phyloP scores from a whole-genome alignment of 305 asterid species.

The Rubia balearica region DNA sequence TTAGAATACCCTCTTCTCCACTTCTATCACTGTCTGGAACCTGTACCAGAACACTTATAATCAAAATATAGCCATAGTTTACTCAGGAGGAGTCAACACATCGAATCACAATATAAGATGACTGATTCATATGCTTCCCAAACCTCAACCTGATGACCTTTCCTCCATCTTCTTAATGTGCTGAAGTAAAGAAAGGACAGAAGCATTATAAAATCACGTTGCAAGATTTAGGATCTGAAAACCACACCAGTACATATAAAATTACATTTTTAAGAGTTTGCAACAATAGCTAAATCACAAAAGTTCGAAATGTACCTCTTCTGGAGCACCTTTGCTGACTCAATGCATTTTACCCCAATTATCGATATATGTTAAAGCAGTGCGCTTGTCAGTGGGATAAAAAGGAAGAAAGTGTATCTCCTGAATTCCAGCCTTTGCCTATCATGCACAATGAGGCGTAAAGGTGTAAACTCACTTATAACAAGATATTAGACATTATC shows the following conservation, averaged over 20 bases:
- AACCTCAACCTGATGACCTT: slow-evolving; percentile 60
- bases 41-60: not conserved
- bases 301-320: slow-evolving; percentile 19
- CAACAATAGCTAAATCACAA: not conserved
- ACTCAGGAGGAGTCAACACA: slow-evolving; percentile 8
- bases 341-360: slow-evolving; percentile 22
- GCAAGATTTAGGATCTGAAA: slow-evolving; percentile 26
- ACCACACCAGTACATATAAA: not conserved
- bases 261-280: not conserved
- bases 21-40: too few relatives aligned
- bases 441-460: slow-evolving; percentile 5
- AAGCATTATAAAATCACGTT: not conserved
- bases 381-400: slow-evolving; percentile 31
- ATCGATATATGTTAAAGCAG: slow-evolving; percentile 29
- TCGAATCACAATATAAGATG: slow-evolving; percentile 13
- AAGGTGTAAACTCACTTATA: not conserved
- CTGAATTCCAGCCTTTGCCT: slow-evolving; percentile 46
- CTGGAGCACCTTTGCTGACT: slow-evolving; percentile 29
- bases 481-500: not conserved
- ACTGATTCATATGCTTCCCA: slow-evolving; percentile 87
- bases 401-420: slow-evolving; percentile 34
- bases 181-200: slow-evolving; percentile 24
- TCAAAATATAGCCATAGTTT: slow-evolving; percentile 1
- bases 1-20: too few relatives aligned
- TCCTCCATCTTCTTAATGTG: slow-evolving; percentile 87